Evolutionary conservation across 352 stramenopile genomes (phyloP), one percentile per base, ranked within the genome.

Genomic region (Globisporangium echinulatum): DNA sequence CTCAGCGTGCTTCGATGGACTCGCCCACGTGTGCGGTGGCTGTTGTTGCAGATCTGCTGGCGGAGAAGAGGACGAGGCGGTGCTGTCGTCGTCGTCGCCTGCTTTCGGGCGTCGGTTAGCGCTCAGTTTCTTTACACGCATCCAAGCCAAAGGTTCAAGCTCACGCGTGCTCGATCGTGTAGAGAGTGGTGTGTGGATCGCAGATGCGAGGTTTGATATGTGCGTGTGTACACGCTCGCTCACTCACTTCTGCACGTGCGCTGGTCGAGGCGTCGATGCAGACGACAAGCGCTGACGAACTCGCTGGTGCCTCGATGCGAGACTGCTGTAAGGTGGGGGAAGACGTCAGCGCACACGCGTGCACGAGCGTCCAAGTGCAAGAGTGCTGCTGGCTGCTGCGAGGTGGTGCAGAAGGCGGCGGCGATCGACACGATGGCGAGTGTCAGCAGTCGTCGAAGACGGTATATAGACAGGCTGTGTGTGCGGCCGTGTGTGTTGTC

Each of bases 111-210:
- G 79, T 63, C 77, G 73, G 59, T 79, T 84, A 52, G 68, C 65
- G 70, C 72, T 87, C 67, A 87, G 61, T 55, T 89, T 89, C 77
- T 89, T 89, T 68, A 89, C 75, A 78, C 79, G 79, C 79, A 89
- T 89, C 54, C 68, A 71, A 50, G 17, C 46, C 46, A 33, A n/a
- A 19, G 46, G 46, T 19, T n/a, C 17, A 13, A 33, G 46, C 17
- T n/a, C 11, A 11, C 46, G 46, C 25, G 25, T 48, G 43, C 43
- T 48, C 43, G 43, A 15, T 48, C 11, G 43, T 17, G 43, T 48
- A 15, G 43, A 6, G 10, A 15, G 8, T 46, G 10, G 1, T 46
- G 42, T 15, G 10, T 11, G 14, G 11, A 15, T n/a, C 43, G 43
- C 43, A 7, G 43, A 14, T 11, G 4, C 15, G 43, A 11, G 11